phyloP scores from a whole-genome alignment of 306 rosid genomes.

The Chamaecrista fasciculata region DNA sequence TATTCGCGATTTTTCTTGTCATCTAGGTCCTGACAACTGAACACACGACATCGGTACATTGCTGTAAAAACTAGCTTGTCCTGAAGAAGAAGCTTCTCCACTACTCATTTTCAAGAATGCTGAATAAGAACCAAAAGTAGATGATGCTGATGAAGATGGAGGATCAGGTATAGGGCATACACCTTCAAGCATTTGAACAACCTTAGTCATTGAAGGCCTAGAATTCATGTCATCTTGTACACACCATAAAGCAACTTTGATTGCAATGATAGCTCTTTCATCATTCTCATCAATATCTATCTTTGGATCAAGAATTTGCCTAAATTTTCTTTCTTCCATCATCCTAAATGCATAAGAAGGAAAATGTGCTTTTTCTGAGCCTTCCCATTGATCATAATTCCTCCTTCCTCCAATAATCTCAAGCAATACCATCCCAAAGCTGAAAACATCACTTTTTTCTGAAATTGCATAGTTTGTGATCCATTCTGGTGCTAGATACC shows the following conservation, averaged over 20 bases:
- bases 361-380: constrained; percentile 68
- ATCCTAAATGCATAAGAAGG: constrained; percentile 78
- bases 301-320: constrained; percentile 49
- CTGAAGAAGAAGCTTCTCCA: constrained; percentile 67
- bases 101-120: constrained; percentile 53
- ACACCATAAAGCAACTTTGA: constrained; percentile 81
- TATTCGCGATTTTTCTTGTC: constrained; percentile 2
- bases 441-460: constrained; percentile 93
- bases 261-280: constrained; percentile 41
- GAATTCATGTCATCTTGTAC: constrained; percentile 73
- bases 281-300: constrained; percentile 54
- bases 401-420: constrained; percentile 90
- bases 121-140: constrained; percentile 47
- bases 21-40: constrained; percentile 86
- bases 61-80: constrained; percentile 60
- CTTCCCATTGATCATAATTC: constrained; percentile 69
- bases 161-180: constrained; percentile 54
- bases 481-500: constrained; percentile 95
- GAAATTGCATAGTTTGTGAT: constrained; percentile 88
- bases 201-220: constrained; percentile 81
- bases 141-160: constrained; percentile 53
- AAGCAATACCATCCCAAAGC: constrained; percentile 85
- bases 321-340: constrained; percentile 57
- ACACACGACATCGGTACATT: constrained; percentile 66
- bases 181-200: constrained; percentile 93